Evolutionary conservation across 305 asterid genomes (phyloP), one percentile per base, ranked within the genome.

Genomic region (Fraxinus greggii): DNA sequence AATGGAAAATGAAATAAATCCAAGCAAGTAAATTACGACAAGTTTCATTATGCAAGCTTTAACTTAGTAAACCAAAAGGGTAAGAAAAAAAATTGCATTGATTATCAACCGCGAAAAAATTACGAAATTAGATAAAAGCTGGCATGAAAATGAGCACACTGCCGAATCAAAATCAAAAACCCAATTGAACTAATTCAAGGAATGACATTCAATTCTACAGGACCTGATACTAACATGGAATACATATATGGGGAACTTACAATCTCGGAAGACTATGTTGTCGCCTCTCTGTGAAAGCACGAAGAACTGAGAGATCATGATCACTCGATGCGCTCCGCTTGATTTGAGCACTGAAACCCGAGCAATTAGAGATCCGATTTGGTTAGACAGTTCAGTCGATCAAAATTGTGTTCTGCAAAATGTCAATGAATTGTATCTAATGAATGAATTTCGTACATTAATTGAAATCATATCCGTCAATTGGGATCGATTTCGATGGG

Each of bases 241-340:
- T 42, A 45, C 3, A 40, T 26, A 32, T 72, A 75, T 42, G 61
- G 72, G 84, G 79, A 45, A 87, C 89, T 83, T 73, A 96, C 99
- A 96, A 84, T 96, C 99, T 45, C 99, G 95, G 78, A 96, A 94
- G 79, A 96, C 98, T 91, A 96, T 96, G 90, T 93, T 96, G 69
- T 96, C 99, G 90, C 98, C 98, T 85, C 98, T 92, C 86, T 94
- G 99, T 9, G 99, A 96, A 78, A 96, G 99, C 75, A 96, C 97
- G 82, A 96, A 96, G 91, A 96, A 94, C 88, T 96, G 99, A 54
- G 99, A 96, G 87, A 96, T 94, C 98, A 96, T 94, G 83, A 56
- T 83, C n/a, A 24, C 72, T 63, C 15, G 7, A 61, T 61, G 15
- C n/a, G 72, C 72, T 63, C 32, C 35, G 17, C 33, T 33, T 63